phyloP scores from a whole-genome alignment of 2,329 filamentous ascomycete species.

The Trichoderma pleuroti region DNA sequence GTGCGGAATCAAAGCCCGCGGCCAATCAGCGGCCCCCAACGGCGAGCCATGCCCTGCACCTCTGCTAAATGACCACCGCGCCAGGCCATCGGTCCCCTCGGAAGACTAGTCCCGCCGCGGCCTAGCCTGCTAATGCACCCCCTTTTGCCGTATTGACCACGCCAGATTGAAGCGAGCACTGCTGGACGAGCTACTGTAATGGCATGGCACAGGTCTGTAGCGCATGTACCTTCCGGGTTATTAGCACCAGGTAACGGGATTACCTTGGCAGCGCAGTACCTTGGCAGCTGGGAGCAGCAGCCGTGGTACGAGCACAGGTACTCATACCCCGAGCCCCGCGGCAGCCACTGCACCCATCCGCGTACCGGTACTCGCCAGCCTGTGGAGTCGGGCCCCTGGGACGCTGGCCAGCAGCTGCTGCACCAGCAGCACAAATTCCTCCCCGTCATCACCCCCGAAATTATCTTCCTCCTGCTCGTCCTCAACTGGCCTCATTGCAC shows the following conservation, averaged over 20 bases:
- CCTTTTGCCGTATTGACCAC: conserved; percentile 20
- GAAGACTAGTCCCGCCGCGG: conserved; percentile 3
- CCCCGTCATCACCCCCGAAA: conserved; percentile 24
- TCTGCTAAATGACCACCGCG: conserved; percentile 17
- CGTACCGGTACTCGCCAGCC: background rate
- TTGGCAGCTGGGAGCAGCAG: background rate
- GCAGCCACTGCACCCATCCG: background rate
- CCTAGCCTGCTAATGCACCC: conserved; percentile 18
- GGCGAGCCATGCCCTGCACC: background rate
- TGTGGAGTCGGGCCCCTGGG: background rate
- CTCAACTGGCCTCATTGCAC: conserved; percentile 24
- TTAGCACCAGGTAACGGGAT: background rate
- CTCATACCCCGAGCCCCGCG: background rate
- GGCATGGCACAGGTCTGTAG: background rate
- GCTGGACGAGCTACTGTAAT: background rate
- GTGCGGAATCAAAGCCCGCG: background rate
- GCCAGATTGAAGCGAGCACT: conserved; percentile 15
- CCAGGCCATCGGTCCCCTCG: conserved; percentile 19
- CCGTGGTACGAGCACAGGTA: conserved; percentile 1
- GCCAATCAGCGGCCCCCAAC: conserved; percentile 17
- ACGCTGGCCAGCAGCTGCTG: conserved; percentile 12
- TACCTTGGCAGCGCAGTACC: background rate
- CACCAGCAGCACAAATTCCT: conserved; percentile 19
- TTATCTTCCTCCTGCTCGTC: conserved; percentile 25
- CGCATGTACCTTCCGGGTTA: too few relatives aligned